Percentiles rank a stretch among this genome's conserved stretches.
Conservation (phyloP, 805 yeast genomes). For the Vanderwaltozyma yarrowii region DNA sequence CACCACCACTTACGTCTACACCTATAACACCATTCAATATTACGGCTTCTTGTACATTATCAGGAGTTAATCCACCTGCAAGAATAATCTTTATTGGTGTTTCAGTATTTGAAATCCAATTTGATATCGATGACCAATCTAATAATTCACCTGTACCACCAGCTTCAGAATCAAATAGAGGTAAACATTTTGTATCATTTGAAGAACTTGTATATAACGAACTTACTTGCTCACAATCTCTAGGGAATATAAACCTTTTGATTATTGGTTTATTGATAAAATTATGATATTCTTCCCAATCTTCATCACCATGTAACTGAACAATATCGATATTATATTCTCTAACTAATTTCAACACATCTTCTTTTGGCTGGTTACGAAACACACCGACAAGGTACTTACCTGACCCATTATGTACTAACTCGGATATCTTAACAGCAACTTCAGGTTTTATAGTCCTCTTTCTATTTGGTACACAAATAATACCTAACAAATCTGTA, state of each 20-base stretch:
- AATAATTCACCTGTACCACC: slow-evolving; percentile 89
- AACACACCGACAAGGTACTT: slow-evolving; percentile 85
- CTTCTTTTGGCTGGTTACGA: slow-evolving; percentile 64
- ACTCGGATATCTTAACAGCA: slow-evolving; percentile 38
- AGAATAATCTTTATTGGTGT: slow-evolving; percentile 39
- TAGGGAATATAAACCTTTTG: slow-evolving; percentile 55
- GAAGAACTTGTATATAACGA: slow-evolving; percentile 11
- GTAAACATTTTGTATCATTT: slow-evolving; percentile 12
- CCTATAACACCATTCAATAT: slow-evolving; percentile 55
- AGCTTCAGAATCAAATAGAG: slow-evolving; percentile 73
- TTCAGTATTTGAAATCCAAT: slow-evolving; percentile 30
- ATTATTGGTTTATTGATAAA: slow-evolving; percentile 48
- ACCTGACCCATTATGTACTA: slow-evolving; percentile 14
- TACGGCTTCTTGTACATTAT: slow-evolving; percentile 53
- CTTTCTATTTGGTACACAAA: slow-evolving; percentile 71
- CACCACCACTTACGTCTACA: slow-evolving; percentile 93
- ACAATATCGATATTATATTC: slow-evolving; percentile 59
- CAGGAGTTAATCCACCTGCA: slow-evolving; percentile 85
- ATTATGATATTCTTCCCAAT: slow-evolving; percentile 32
- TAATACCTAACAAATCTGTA: slow-evolving; percentile 74
- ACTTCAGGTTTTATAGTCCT: slow-evolving; percentile 48
- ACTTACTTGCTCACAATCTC: slow-evolving; percentile 35
- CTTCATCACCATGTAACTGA: slow-evolving; percentile 74
- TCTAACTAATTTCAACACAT: slow-evolving; percentile 35
- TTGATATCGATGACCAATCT: slow-evolving; percentile 52